Evolutionary conservation across 2,329 filamentous ascomycete genomes (phyloP), one percentile per base, ranked within the genome.

Genomic region (Zasmidium cellare): DNA sequence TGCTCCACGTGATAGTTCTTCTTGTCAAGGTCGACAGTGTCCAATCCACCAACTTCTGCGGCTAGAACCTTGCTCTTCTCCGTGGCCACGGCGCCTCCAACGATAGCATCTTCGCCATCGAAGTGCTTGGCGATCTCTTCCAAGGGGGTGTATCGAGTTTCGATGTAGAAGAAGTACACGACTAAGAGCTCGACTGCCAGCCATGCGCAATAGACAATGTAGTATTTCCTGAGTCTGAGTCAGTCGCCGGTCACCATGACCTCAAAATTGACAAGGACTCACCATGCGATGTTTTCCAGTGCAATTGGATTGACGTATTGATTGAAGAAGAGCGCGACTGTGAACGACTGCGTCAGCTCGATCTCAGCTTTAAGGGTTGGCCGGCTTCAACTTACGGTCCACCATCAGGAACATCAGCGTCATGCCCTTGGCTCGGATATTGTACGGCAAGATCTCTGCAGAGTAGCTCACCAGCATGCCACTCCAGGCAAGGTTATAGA

Each of bases 51-150:
- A 19, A 69, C 56, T 53, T 70, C 65, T 25, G 63, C 65, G 20
- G 66, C 62, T 16, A 69, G 51, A 16, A 59, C 59, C 38, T 58
- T 64, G 35, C 56, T 61, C 58, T 74, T 74, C 64, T 73, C 69
- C 12, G 71, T 74, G 6, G 71, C 72, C 22, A 65, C 71, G 41
- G 65, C 63, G 38, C 72, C 72, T 51, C 72, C 73, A 49, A 75
- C 62, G 25, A 74, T 44, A n/a, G 76, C 76, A 41, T 71, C 71
- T 9, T 79, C 74, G 19, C 75, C 74, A 64, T 79, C 77, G 54
- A 79, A 79, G 63, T 75, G 71, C 64, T 74, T 77, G 50, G 76
- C 76, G 55, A 78, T 79, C 57, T 79, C 76, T 64, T 79, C 77
- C 23, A 79, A 71, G 44, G 77, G 71, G 6, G 75, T 76, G 65